A percentile compares a stretch with the other conserved stretches of the same genome.
These are phyloP conservation scores for Saccharomycopsis hybrid DNA, from an alignment of 1,139 yeast species.

Conservation along the genomic window DNA sequence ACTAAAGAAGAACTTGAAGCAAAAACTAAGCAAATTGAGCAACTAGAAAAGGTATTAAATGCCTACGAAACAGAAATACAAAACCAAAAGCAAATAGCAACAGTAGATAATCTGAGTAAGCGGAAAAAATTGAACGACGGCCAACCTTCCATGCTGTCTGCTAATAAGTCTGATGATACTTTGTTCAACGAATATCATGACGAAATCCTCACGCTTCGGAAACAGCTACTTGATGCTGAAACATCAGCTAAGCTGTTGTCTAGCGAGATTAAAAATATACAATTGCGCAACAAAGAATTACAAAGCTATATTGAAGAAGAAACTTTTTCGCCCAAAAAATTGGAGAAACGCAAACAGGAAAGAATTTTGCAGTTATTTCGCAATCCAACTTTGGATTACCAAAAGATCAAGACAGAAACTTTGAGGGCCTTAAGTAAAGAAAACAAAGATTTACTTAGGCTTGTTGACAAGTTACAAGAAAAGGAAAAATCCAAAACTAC, in stretches of 20 bases:
- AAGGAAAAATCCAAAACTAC: conserved; percentile 21
- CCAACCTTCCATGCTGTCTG: too few species aligned
- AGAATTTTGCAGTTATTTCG: not conserved
- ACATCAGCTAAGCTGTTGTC: too few species aligned
- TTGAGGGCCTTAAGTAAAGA: conserved; percentile 51
- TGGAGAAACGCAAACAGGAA: not conserved
- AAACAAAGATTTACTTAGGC: conserved; percentile 45
- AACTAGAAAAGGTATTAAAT: not conserved
- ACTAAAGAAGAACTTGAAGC: not conserved
- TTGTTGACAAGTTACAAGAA: not conserved
- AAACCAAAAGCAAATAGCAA: too few species aligned
- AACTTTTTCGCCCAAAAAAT: not conserved
- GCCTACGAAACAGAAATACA: not conserved
- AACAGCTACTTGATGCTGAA: too few species aligned
- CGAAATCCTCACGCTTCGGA: not conserved
- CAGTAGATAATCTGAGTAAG: too few species aligned
- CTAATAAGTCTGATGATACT: not conserved
- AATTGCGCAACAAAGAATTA: not conserved
- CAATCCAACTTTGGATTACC: conserved; percentile 65
- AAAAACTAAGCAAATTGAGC: not conserved
- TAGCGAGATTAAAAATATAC: not conserved
- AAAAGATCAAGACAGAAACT: conserved; percentile 49
- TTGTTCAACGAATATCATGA: conserved; percentile 1
- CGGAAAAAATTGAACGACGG: too few species aligned
- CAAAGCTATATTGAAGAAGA: not conserved